Conservation (phyloP, 768 basidiomycete genomes). For the Panaeolus cyanescens region DNA sequence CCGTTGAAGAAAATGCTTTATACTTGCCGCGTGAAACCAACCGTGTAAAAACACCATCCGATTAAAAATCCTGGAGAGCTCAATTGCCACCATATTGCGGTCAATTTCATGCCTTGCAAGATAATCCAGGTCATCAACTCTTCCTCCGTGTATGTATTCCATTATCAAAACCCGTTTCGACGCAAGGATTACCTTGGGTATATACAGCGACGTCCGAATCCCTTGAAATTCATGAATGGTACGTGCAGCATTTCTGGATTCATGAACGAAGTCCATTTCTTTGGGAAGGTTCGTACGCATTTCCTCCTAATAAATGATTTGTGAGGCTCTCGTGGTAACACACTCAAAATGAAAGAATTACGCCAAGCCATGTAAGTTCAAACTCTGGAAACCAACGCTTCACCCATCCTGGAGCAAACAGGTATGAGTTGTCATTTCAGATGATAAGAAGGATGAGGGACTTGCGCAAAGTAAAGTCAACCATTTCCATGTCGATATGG, state of each 20-base stretch:
- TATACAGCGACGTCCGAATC: conserved; percentile 79
- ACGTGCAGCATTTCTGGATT: conserved; percentile 83
- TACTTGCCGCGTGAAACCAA: conserved; percentile 79
- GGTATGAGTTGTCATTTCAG: background rate
- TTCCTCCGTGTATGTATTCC: conserved; percentile 91
- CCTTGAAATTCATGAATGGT: conserved; percentile 70
- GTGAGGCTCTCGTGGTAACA: conserved; percentile 31
- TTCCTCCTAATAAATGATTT: conserved; percentile 67
- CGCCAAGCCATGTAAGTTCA: conserved; percentile 91
- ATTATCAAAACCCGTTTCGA: conserved; percentile 87
- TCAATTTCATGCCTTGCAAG: conserved; percentile 84
- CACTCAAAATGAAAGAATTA: conserved; percentile 24
- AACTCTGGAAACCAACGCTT: conserved; percentile 95
- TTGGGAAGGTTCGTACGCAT: conserved; percentile 91
- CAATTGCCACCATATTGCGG: conserved; percentile 89
- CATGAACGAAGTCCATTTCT: conserved; percentile 94
- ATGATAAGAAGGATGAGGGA: background rate
- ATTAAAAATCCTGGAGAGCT: conserved; percentile 88
- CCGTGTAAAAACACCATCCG: conserved; percentile 97
- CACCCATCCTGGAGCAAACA: conserved; percentile 61
- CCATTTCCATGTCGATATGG: conserved; percentile 87
- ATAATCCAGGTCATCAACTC: conserved; percentile 87
- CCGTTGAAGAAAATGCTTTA: background rate
- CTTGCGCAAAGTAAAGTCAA: conserved; percentile 70
- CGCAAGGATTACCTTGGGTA: conserved; percentile 80